A percentile compares a stretch with the other conserved stretches of the same genome.
These are phyloP conservation scores for Elsinoe perseae DNA, from an alignment of 2,329 filamentous ascomycete species.

Conservation along the genomic window DNA sequence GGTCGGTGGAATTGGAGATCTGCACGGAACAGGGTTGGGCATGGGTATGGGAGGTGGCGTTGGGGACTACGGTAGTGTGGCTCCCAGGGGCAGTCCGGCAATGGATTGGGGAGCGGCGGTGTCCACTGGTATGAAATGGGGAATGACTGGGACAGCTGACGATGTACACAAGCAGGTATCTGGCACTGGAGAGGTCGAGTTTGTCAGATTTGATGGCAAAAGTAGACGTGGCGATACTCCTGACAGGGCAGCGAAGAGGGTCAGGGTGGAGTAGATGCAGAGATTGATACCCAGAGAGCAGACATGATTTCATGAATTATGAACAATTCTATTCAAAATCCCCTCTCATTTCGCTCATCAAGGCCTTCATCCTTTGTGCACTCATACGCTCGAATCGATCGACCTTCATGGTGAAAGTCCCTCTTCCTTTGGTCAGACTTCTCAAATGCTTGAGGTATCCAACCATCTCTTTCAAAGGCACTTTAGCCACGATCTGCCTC, in stretches of 20 bases:
- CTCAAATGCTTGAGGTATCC: constrained; percentile 84
- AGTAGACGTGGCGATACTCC: neutral
- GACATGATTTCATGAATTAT: neutral
- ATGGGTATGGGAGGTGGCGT: neutral
- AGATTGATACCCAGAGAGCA: too few species aligned
- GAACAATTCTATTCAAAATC: constrained; percentile 18
- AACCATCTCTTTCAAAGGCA: constrained; percentile 94
- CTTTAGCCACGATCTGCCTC: constrained; percentile 66
- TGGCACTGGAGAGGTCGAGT: neutral
- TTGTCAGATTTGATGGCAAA: neutral
- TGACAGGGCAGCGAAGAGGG: neutral
- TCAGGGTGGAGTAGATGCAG: neutral
- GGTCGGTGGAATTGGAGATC: neutral
- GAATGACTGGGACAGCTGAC: neutral
- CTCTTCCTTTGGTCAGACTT: constrained; percentile 78
- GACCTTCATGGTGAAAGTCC: constrained; percentile 67
- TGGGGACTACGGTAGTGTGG: neutral
- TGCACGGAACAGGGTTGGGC: neutral
- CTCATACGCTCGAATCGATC: constrained; percentile 64
- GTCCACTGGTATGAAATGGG: neutral
- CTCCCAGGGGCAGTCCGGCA: neutral
- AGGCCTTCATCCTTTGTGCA: constrained; percentile 50
- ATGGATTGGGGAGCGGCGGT: neutral
- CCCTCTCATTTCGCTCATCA: constrained; percentile 36
- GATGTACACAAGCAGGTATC: neutral